Evolutionary conservation across 306 rosid species (phyloP).

Genomic region (Vigna unguiculata): DNA sequence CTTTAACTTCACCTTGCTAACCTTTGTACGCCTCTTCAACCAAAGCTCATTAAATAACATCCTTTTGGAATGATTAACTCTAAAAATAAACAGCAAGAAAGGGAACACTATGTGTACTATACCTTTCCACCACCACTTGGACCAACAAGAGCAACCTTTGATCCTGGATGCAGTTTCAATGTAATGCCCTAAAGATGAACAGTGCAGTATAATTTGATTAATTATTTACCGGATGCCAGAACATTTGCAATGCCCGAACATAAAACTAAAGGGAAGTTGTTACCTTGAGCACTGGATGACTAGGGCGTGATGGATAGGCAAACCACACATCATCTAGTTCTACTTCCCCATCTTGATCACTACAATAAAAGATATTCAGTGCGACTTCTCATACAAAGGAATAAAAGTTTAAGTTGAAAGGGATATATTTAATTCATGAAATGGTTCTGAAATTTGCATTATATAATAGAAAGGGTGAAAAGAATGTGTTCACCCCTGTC

Average conservation of each 20-base stretch:
- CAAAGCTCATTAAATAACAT: conserved; percentile 34
- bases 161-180: conserved; percentile 68
- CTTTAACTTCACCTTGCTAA: conserved; percentile 20
- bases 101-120: conserved; percentile 24
- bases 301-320: conserved; percentile 86
- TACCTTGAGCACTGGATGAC: conserved; percentile 80
- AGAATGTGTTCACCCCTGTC: conserved; percentile 26
- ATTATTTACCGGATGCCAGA: neutral
- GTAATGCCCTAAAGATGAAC: conserved; percentile 71
- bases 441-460: conserved; percentile 28
- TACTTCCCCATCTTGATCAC: conserved; percentile 78
- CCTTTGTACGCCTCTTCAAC: conserved; percentile 36
- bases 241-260: conserved; percentile 24
- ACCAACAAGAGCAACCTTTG: conserved; percentile 92
- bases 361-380: conserved; percentile 51
- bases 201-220: conserved; percentile 20
- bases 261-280: conserved; percentile 33
- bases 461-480: conserved; percentile 28
- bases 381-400: conserved; percentile 34
- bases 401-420: conserved; percentile 17
- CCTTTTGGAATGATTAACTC: conserved; percentile 28
- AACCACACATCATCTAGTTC: conserved; percentile 88
- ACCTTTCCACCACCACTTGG: conserved; percentile 96
- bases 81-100: conserved; percentile 9
- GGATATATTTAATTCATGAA: conserved; percentile 14